Base-by-base conservation (phyloP, 2,329 filamentous ascomycete genomes). In the Fusarium pininemorale region DNA sequence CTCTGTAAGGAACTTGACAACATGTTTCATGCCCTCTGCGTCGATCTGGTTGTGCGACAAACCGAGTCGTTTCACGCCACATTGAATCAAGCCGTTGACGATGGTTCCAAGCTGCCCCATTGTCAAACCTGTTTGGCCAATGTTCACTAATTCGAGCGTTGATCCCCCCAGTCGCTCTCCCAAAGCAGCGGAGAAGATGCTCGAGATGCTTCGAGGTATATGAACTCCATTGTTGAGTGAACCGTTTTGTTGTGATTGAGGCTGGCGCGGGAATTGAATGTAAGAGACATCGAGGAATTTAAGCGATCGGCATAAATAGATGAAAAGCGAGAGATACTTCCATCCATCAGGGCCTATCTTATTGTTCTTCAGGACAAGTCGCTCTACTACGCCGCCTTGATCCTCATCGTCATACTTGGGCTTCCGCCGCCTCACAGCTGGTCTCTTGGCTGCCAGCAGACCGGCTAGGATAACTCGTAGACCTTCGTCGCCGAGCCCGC, bases 331-430 rank as follows among this genome's bases (percentile, higher is more conserved):
- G 65, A 98, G 91, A 80, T 98, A 91, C 78, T 92, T 95, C 96
- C 96, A 99, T 22, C 96, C 96, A 72, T 97, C 93, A 2, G 88
- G 86, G 1, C 94, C 93, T 68, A 98, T 92, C 78, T 95, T 96
- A 80, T 98, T 98, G 83, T 97, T 94, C 83, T 97, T 98, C 47
- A 99, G 83, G 4, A 94, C 93, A 12, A 99, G 84, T 70, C 94
- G 93, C 83, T 98, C 95, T 9, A 98, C 90, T 4, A 97, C 90
- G 22, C 95, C 95, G 54, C 90, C 89, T 58, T 89, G 87, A 5
- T 87, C 83, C 18, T 84, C 82, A 3, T 81, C 66, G 14, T 84
- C 84, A 28, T 84, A 82, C 13, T 80, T 78, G 26, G 83, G 84
- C 77, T 84, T 89, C 62, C 86, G 85, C 66, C 86, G 87, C 77